Percentiles rank a stretch among this genome's conserved stretches.
Conservation (phyloP, 2,329 filamentous ascomycete species). For the Fusarium scirpi region DNA sequence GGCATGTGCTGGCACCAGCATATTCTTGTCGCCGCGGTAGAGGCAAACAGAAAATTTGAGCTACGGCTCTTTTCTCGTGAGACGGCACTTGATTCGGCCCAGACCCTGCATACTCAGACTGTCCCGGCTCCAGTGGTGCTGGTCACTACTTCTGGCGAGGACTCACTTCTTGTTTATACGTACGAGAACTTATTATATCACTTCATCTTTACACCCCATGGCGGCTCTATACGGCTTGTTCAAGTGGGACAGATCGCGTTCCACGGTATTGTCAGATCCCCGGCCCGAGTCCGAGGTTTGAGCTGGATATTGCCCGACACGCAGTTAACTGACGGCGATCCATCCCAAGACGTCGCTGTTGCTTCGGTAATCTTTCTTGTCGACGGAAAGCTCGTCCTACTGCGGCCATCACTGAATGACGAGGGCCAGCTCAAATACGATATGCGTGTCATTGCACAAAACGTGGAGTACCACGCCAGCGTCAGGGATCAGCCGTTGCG, state of each 20-base stretch:
- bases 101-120: conserved; percentile 79
- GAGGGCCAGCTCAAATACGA: conserved; percentile 93
- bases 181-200: conserved; percentile 97
- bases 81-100: conserved; percentile 77
- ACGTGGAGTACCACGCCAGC: conserved; percentile 93
- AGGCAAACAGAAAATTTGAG: conserved; percentile 84
- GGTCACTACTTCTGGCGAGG: conserved; percentile 88
- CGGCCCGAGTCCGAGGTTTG: conserved; percentile 89
- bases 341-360: conserved; percentile 92
- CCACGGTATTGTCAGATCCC: conserved; percentile 94
- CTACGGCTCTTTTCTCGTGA: conserved; percentile 95
- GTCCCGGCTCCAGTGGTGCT: conserved; percentile 90
- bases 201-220: conserved; percentile 83
- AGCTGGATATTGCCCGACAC: conserved; percentile 96
- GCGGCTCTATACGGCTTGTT: conserved; percentile 78
- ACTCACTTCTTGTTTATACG: conserved; percentile 95
- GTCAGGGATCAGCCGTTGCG: conserved; percentile 83
- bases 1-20: conserved; percentile 99
- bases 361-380: conserved; percentile 97
- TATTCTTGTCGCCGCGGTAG: conserved; percentile 92
- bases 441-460: conserved; percentile 96
- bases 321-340: conserved; percentile 90
- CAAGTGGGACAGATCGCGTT: conserved; percentile 99
- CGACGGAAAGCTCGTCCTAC: conserved; percentile 92
- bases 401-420: conserved; percentile 87